These are phyloP conservation scores for Saccharomycopsis hybrid DNA, from an alignment of 1,139 yeast genomes.

Conservation along the genomic window DNA sequence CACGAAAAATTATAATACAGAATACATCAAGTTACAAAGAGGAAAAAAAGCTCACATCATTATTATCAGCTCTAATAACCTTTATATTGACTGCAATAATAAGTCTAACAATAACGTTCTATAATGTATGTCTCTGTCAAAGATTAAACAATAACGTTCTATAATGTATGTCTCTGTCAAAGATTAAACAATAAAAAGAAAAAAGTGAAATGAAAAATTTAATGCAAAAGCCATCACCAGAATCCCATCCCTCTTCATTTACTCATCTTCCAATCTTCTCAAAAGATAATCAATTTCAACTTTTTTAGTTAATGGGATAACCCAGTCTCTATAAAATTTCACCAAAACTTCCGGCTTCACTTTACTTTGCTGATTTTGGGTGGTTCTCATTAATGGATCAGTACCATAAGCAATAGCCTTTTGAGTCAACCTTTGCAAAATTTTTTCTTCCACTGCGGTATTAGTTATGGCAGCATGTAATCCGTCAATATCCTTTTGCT, in stretches of 20 bases:
- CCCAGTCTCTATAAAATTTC: conserved; percentile 74
- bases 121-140: no score
- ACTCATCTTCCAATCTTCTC: conserved; percentile 67
- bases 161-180: no score
- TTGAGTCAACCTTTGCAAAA: conserved; percentile 65
- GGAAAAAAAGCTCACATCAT: no score
- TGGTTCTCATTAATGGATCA: conserved; percentile 72
- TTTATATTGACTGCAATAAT: no score
- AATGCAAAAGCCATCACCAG: no score
- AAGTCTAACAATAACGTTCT: no score
- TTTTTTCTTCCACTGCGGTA: conserved; percentile 76
- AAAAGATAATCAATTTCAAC: conserved; percentile 89
- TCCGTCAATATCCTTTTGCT: conserved; percentile 59
- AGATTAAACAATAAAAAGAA: no score
- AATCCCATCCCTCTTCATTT: not conserved
- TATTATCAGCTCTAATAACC: no score
- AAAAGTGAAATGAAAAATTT: no score
- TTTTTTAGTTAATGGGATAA: conserved; percentile 89
- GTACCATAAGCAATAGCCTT: conserved; percentile 86
- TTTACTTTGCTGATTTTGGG: conserved; percentile 66
- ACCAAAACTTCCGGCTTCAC: conserved; percentile 79
- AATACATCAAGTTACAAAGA: no score
- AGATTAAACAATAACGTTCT: no score
- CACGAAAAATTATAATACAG: no score
- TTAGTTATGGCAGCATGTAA: conserved; percentile 82